Conservation (phyloP, 2,329 filamentous ascomycete species). For the Pseudogymnoascus sp. region DNA sequence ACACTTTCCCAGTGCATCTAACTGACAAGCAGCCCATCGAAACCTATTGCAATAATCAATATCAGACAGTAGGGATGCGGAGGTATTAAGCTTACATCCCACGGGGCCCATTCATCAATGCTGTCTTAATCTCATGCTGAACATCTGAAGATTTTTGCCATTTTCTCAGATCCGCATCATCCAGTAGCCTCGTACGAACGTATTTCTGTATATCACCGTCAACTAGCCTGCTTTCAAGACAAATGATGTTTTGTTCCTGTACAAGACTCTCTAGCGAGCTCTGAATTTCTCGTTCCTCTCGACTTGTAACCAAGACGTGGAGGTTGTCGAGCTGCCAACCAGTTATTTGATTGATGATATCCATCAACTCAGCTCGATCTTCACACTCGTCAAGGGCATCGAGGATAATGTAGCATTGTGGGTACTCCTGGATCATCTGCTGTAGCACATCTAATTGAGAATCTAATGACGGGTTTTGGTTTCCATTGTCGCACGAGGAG, state of each 20-base stretch:
- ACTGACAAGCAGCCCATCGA: conserved; percentile 3
- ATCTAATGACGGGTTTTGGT: conserved; percentile 16
- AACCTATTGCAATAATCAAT: not conserved
- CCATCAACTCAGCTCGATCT: not conserved
- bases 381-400: conserved; percentile 29
- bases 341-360: not conserved
- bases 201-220: conserved; percentile 25
- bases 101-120: conserved; percentile 21
- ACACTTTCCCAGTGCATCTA: conserved; percentile 13
- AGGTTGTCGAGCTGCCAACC: not conserved
- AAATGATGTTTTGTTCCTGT: conserved; percentile 14
- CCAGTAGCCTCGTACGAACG: conserved; percentile 18
- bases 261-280: conserved; percentile 14
- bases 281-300: conserved; percentile 24
- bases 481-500: conserved; percentile 21
- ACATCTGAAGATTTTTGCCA: conserved; percentile 21
- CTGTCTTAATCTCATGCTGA: conserved; percentile 20
- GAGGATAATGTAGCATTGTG: conserved; percentile 23
- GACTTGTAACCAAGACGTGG: conserved; percentile 20
- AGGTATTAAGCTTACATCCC: conserved; percentile 26
- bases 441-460: not conserved
- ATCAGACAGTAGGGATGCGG: not conserved
- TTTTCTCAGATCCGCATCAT: conserved; percentile 19
- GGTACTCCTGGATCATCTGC: conserved; percentile 13
- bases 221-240: conserved; percentile 20